Percentiles rank a stretch among this genome's conserved stretches.
phyloP scores from a whole-genome alignment of 2,329 filamentous ascomycete genomes.

The Curvularia sp. region DNA sequence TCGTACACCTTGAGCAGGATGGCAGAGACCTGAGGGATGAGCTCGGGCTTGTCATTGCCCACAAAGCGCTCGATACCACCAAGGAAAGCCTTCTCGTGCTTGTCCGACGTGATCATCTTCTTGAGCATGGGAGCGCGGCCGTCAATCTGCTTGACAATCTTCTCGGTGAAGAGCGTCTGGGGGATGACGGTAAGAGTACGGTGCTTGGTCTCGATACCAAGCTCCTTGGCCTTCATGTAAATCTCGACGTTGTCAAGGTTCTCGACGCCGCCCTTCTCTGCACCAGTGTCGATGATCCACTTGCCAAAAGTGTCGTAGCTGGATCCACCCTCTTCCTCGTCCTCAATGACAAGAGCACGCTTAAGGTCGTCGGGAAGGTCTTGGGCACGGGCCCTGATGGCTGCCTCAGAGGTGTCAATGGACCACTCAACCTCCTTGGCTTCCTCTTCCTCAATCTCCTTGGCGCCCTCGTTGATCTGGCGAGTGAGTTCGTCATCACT shows the following conservation, averaged over 20 bases:
- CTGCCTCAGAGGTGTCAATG: conserved; percentile 94
- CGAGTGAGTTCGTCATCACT: conserved; percentile 94
- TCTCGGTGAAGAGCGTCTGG: conserved; percentile 91
- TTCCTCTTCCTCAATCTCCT: conserved; percentile 75
- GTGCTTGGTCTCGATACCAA: conserved; percentile 94
- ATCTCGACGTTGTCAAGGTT: conserved; percentile 88
- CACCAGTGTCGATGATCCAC: conserved; percentile 83
- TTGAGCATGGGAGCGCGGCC: conserved; percentile 86
- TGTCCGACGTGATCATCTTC: conserved; percentile 89
- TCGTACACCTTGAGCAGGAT: conserved; percentile 91
- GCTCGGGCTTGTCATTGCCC: conserved; percentile 79
- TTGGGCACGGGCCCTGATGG: conserved; percentile 91
- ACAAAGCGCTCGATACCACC: conserved; percentile 95
- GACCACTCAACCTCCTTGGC: conserved; percentile 92
- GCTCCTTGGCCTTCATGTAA: conserved; percentile 95
- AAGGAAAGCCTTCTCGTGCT: conserved; percentile 93
- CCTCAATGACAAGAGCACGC: conserved; percentile 84
- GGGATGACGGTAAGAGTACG: conserved; percentile 90
- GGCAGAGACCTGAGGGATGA: conserved; percentile 79
- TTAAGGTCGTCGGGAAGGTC: conserved; percentile 95
- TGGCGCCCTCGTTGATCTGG: conserved; percentile 70
- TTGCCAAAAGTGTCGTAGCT: conserved; percentile 91
- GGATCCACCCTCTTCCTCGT: conserved; percentile 77
- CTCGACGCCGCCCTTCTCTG: conserved; percentile 73
- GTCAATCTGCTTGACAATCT: conserved; percentile 85